phyloP scores from a whole-genome alignment of 2,329 filamentous ascomycete species.

The Penicillium palitans region DNA sequence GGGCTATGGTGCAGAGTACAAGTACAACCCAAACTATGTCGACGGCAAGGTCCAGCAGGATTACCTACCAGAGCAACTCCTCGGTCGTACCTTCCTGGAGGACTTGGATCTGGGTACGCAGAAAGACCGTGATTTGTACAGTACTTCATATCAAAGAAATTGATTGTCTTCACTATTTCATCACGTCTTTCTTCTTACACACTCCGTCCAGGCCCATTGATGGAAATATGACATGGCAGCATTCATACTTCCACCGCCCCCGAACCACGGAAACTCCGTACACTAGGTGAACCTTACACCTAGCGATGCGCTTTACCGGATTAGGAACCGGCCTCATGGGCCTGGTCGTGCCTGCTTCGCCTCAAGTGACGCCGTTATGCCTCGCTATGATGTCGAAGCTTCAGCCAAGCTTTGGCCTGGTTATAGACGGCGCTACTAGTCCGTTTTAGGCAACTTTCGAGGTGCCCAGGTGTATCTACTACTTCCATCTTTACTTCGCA shows the following conservation, averaged over 20 bases:
- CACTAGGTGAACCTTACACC: background rate
- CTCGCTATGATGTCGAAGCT: background rate
- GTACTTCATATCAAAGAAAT: background rate
- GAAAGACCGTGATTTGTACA: conserved; percentile 66
- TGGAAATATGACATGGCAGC: background rate
- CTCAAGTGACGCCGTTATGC: background rate
- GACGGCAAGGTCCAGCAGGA: conserved; percentile 81
- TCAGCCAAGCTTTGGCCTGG: background rate
- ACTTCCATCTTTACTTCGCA: background rate
- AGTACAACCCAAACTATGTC: conserved; percentile 90
- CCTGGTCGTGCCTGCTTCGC: background rate
- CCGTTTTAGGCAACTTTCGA: background rate
- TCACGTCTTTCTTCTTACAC: background rate
- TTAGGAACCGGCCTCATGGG: background rate
- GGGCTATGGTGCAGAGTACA: conserved; percentile 87
- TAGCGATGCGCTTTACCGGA: background rate
- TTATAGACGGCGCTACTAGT: background rate
- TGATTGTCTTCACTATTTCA: background rate
- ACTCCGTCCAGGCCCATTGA: background rate
- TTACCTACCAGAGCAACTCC: conserved; percentile 78
- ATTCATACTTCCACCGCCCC: background rate
- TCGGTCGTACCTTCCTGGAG: conserved; percentile 73
- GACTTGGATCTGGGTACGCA: conserved; percentile 75
- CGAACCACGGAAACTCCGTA: background rate
- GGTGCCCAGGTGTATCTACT: background rate